Base-by-base conservation (phyloP, 2,329 filamentous ascomycete genomes). In the Mollisiaceae sp. region DNA sequence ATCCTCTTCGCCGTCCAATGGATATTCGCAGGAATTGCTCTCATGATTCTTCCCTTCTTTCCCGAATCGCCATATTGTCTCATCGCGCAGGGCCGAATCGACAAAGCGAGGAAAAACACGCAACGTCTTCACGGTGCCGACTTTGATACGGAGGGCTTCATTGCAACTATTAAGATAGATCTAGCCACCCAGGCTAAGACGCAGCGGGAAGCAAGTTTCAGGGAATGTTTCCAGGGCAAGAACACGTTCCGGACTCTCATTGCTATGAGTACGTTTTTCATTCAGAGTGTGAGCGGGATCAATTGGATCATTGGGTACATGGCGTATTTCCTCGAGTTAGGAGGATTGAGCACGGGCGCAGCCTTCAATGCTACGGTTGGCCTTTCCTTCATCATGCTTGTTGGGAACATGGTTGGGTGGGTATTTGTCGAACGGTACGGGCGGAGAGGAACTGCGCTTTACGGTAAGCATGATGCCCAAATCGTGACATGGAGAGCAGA, bases 41-140 rank as follows among this genome's bases (percentile, higher is more conserved):
- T 81, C 47, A 70, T 80, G 59, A 78, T 77, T 2, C 79, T 82
- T 15, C 75, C 72, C 14, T 74, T 82, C 50, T 81, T 82, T 1
- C 81, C 81, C 1, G 81, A 83, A 66, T 82, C 80, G 0, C 81
- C 81, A 0, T 83, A 81, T 78, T 82, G 79, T 78, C 75, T 83
- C 22, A 79, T 83, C 15, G 59, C 65, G 1, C 60, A 65, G 56
- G 70, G 68, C 6, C 45, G 60, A 41, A 50, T 67, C 4, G 63
- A 63, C 12, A 67, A 70, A 38, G 70, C 70, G 20, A 65, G 43
- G 41, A 52, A 45, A 18, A 70, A 69, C 57, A 59, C 60, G 3
- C 39, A 52, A 35, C 59, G 62, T 36, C 50, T 71, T 8, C 62
- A 68, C 32, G 45, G 52, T 35, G n/a, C 18, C 1, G 55, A 59